Percentiles rank a stretch among this genome's conserved stretches.
phyloP scores from a whole-genome alignment of 768 basidiomycete genomes.

The Lactarius vividus region DNA sequence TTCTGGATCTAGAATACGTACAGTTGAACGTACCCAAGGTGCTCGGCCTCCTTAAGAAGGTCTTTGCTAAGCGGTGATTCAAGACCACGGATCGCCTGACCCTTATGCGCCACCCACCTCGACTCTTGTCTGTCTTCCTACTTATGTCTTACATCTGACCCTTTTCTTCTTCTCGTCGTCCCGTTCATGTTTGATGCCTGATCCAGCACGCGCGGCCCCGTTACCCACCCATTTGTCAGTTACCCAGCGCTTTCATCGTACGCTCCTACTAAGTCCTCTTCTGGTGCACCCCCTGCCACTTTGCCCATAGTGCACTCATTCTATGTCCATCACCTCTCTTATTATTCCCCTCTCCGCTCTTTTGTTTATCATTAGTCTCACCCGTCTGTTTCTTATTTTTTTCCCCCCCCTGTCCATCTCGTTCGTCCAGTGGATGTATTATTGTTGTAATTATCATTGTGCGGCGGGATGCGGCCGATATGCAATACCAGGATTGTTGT shows the following conservation, averaged over 20 bases:
- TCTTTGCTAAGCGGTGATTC: slow-evolving; percentile 79
- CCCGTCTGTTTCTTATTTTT: slow-evolving; percentile 9
- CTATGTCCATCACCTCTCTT: slow-evolving; percentile 8
- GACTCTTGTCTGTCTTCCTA: slow-evolving; percentile 6
- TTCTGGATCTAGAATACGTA: slow-evolving; percentile 96
- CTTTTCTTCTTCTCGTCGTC: slow-evolving; percentile 5
- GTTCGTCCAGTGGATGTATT: slow-evolving; percentile 29
- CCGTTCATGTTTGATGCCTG: slow-evolving; percentile 14
- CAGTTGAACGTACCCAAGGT: slow-evolving; percentile 97
- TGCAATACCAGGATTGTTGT: slow-evolving; percentile 26
- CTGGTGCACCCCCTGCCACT: neutral
- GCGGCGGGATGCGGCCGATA: slow-evolving; percentile 23
- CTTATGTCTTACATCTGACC: slow-evolving; percentile 20
- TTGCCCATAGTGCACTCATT: slow-evolving; percentile 12
- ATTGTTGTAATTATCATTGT: slow-evolving; percentile 28
- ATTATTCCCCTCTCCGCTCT: slow-evolving; percentile 4
- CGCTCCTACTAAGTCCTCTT: slow-evolving; percentile 1
- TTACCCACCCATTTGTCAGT: slow-evolving; percentile 25
- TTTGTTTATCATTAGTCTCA: slow-evolving; percentile 19
- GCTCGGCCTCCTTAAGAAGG: slow-evolving; percentile 87
- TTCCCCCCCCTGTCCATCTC: slow-evolving; percentile 13
- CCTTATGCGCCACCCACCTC: slow-evolving; percentile 15
- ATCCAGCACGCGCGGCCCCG: slow-evolving; percentile 13
- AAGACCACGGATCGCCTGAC: neutral
- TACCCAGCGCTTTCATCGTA: slow-evolving; percentile 27